These are phyloP conservation scores for Acephala macrosclerotiorum DNA, from an alignment of 2,329 filamentous ascomycete species.

Conservation along the genomic window DNA sequence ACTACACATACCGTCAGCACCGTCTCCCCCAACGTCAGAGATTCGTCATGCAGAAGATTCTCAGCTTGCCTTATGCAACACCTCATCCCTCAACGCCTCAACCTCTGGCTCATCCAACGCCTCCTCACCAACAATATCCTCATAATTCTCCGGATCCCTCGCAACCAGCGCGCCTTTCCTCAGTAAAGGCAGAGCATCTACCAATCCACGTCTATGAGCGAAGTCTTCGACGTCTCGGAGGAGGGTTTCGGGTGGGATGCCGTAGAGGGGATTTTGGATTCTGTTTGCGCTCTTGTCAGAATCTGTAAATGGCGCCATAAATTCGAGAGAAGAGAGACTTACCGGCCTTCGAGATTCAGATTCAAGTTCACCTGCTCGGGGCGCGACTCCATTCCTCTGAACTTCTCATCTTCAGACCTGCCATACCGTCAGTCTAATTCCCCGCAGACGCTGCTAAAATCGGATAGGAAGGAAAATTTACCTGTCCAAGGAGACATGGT, in stretches of 20 bases:
- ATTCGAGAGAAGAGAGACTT: conserved; percentile 9
- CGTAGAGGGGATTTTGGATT: conserved; percentile 63
- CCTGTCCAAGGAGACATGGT: neutral
- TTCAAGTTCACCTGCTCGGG: conserved; percentile 33
- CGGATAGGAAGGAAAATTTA: neutral
- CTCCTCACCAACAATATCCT: conserved; percentile 62
- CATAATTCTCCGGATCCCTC: conserved; percentile 70
- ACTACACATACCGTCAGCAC: conserved; percentile 48
- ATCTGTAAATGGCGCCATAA: neutral
- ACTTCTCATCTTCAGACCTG: conserved; percentile 6
- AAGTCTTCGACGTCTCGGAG: conserved; percentile 65
- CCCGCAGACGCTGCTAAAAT: neutral
- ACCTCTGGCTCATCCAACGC: conserved; percentile 68
- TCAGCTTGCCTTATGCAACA: conserved; percentile 58
- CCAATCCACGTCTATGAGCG: conserved; percentile 63
- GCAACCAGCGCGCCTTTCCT: conserved; percentile 78
- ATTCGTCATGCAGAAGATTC: neutral
- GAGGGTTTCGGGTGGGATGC: conserved; percentile 58
- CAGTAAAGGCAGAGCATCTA: conserved; percentile 63
- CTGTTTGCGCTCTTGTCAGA: conserved; percentile 43
- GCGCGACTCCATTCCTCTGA: neutral
- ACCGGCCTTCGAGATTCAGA: conserved; percentile 34
- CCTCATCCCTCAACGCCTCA: conserved; percentile 66
- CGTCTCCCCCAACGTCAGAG: neutral
- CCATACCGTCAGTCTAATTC: neutral